Percentiles rank a stretch among this genome's conserved stretches.
phyloP scores from a whole-genome alignment of 768 basidiomycete species.

The Phallus indusiatus region DNA sequence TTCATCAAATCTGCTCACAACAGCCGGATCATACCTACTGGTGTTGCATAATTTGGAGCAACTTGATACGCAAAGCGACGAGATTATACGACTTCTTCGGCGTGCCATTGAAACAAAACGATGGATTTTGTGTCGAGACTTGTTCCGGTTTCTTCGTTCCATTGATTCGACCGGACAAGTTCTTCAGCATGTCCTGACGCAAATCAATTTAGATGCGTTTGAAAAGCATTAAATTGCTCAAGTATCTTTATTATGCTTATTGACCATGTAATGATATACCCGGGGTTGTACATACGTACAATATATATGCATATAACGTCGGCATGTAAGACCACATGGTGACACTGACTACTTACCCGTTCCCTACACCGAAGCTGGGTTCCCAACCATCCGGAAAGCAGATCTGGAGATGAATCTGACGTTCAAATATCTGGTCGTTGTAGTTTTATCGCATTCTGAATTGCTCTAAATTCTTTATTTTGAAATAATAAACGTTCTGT shows the following conservation, averaged over 20 bases:
- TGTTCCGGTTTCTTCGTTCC: conserved; percentile 85
- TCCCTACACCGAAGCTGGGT: too few relatives aligned
- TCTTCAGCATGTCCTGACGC: conserved; percentile 49
- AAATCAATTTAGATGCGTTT: conserved; percentile 15
- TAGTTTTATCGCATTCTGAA: too few relatives aligned
- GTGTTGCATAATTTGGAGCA: conserved; percentile 92
- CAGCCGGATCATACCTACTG: conserved; percentile 86
- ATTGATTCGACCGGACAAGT: conserved; percentile 80
- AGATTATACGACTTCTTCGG: conserved; percentile 73
- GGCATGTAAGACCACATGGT: too few relatives aligned
- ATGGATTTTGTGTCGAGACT: conserved; percentile 86
- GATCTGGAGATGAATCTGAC: too few relatives aligned
- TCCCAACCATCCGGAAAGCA: too few relatives aligned
- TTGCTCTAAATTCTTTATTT: too few relatives aligned
- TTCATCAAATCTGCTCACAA: conserved; percentile 60
- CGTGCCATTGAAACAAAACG: conserved; percentile 70
- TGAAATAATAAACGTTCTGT: too few relatives aligned
- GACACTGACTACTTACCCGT: too few relatives aligned
- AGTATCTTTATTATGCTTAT: not conserved
- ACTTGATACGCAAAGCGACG: conserved; percentile 63
- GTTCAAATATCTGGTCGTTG: too few relatives aligned
- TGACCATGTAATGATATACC: not conserved
- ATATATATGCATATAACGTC: too few relatives aligned
- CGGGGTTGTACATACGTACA: too few relatives aligned
- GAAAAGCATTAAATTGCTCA: not conserved